Evolutionary conservation across 768 basidiomycete species (phyloP).

Genomic region (Neoboletus subvelutipes): DNA sequence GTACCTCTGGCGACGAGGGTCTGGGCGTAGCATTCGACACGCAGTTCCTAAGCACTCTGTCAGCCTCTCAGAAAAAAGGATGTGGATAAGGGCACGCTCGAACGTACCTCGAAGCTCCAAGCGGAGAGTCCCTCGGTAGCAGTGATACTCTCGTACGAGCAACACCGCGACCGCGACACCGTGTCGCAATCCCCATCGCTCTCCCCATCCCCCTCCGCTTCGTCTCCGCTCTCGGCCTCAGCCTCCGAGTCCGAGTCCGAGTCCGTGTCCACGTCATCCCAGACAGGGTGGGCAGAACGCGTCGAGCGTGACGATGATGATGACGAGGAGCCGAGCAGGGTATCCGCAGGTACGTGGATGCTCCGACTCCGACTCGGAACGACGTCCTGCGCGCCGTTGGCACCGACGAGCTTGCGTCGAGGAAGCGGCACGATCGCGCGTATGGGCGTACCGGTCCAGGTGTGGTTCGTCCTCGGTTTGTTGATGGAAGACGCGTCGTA

Average conservation of each 20-base stretch:
- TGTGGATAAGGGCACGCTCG: neutral
- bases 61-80: neutral
- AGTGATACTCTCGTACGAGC: slow-evolving; percentile 28
- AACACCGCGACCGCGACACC: neutral
- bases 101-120: slow-evolving; percentile 34
- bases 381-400: neutral
- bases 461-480: neutral
- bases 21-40: slow-evolving; percentile 32
- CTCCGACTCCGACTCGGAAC: neutral
- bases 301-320: neutral
- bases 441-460: slow-evolving; percentile 23
- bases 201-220: neutral
- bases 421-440: slow-evolving; percentile 25
- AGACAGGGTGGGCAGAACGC: neutral
- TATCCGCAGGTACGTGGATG: no score
- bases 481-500: neutral
- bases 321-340: neutral
- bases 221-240: neutral
- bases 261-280: neutral
- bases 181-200: neutral
- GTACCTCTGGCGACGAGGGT: slow-evolving; percentile 26
- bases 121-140: slow-evolving; percentile 22
- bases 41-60: slow-evolving; percentile 21
- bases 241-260: no score
- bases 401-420: slow-evolving; percentile 6